phyloP scores from a whole-genome alignment of 106 monocot species.

The Iris macrosiphon region DNA sequence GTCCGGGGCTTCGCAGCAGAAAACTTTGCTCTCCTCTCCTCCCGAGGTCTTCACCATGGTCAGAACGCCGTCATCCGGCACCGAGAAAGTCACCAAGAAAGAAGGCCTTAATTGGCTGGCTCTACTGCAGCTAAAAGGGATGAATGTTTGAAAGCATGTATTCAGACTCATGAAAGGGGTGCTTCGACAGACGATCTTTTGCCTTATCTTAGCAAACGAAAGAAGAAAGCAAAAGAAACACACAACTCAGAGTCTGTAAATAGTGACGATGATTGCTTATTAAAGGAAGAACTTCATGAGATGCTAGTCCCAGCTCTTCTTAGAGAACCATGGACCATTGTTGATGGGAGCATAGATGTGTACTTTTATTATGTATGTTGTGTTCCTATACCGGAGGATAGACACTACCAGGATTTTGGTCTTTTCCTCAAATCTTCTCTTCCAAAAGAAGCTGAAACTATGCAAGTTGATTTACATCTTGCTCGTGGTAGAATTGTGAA shows the following conservation, averaged over 20 bases:
- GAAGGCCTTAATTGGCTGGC: too few relatives aligned
- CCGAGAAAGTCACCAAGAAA: too few relatives aligned
- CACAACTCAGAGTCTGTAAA: conserved; percentile 8
- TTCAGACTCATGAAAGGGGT: conserved; percentile 58
- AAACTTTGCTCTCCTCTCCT: too few relatives aligned
- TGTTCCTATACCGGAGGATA: conserved; percentile 70
- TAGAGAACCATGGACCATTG: conserved; percentile 25
- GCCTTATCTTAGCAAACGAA: conserved; percentile 32
- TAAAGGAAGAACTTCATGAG: conserved; percentile 78
- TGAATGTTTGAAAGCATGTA: conserved; percentile 81
- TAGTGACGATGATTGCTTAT: conserved; percentile 45
- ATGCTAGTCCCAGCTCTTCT: conserved; percentile 60
- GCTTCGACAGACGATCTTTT: conserved; percentile 82
- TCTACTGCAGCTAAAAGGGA: conserved; percentile 81
- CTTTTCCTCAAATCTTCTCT: conserved; percentile 58
- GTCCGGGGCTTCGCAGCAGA: too few relatives aligned
- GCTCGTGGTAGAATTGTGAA: conserved; percentile 82
- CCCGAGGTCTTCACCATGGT: too few relatives aligned
- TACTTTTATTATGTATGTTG: conserved; percentile 64
- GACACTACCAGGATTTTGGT: conserved; percentile 68
- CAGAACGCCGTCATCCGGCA: too few relatives aligned
- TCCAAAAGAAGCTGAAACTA: conserved; percentile 73
- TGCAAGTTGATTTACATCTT: conserved; percentile 94
- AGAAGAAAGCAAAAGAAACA: conserved; percentile 13
- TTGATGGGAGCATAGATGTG: conserved; percentile 23